Evolutionary conservation across 352 stramenopile genomes (phyloP), one percentile per base, ranked within the genome.

Genomic region (Saprolegnia diclina): DNA sequence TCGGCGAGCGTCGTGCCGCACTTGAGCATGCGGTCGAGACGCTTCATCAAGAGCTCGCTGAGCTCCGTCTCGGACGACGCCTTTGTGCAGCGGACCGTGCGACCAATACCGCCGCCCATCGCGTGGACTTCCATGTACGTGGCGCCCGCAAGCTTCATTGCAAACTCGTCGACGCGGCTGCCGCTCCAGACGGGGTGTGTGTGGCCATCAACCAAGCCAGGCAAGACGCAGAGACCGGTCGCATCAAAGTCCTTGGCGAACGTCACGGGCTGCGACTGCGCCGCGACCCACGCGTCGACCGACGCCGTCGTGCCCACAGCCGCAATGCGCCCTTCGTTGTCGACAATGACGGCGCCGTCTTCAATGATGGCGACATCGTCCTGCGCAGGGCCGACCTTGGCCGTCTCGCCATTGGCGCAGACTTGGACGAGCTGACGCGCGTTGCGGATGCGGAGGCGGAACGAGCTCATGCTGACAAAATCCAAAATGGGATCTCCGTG

Each of bases 41-140:
- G 79, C 32, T 73, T 35, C 14, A 78, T 64, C 14, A 92, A 69
- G n/a, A 90, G 71, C 38, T 57, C 54, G 32, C 74, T 63, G 19
- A 94, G 76, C 53, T 91, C 84, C 0, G 76, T 67, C 71, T 91
- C 82, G 11, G 78, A 89, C 67, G 80, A 90, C 53, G 77, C 71
- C 18, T 81, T 80, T 6, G 82, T 92, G 38, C 80, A 74, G n/a
- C 83, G 82, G 64, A 94, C 86, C 0, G 86, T 90, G 65, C 79
- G 84, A 73, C 90, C 87, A 71, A 94, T 94, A 16, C 86, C 83
- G 10, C 86, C 86, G 22, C 86, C 86, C 53, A 76, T 87, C 26
- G 81, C 79, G 56, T 92, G 84, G 29, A 92, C 78, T 35, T 93
- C 81, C 86, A 94, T 92, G 75, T 94, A 94, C 7, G 84, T 91